Conservation (phyloP, 495 filamentous ascomycete species). For the Penicillium lividum region DNA sequence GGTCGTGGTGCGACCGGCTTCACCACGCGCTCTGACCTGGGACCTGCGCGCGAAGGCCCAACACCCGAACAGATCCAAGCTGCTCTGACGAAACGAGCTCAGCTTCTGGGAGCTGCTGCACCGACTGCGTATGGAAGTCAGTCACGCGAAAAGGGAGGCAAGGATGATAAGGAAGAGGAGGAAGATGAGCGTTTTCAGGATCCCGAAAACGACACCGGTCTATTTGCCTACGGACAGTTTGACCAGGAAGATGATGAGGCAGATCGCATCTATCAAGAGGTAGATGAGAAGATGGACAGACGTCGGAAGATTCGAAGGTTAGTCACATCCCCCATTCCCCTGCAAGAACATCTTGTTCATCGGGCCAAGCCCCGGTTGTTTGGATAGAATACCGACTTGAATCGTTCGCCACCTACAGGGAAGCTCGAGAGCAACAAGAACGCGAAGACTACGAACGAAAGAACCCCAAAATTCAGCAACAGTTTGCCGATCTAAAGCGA, state of each 20-base stretch:
- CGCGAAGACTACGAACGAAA: constrained; percentile 92
- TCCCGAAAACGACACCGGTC: constrained; percentile 92
- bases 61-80: constrained; percentile 99
- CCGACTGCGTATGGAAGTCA: constrained; percentile 75
- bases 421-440: constrained; percentile 90
- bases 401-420: constrained; percentile 69
- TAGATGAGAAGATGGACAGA: constrained; percentile 96
- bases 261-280: constrained; percentile 88
- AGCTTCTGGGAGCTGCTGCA: constrained; percentile 76
- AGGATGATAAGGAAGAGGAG: constrained; percentile 67
- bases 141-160: constrained; percentile 62
- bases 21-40: constrained; percentile 94
- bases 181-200: constrained; percentile 91
- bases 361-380: constrained; percentile 53
- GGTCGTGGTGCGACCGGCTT: constrained; percentile 98
- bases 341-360: constrained; percentile 67
- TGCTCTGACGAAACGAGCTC: constrained; percentile 87
- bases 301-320: constrained; percentile 87
- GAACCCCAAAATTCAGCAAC: constrained; percentile 98
- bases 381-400: constrained; percentile 88
- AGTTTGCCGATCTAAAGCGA: constrained; percentile 95
- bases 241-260: constrained; percentile 97
- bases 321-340: constrained; percentile 46
- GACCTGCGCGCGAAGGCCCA: constrained; percentile 93
- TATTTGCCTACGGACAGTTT: constrained; percentile 92